These are phyloP conservation scores for Arthonia radiata DNA, from an alignment of 495 filamentous ascomycete species.

Conservation along the genomic window DNA sequence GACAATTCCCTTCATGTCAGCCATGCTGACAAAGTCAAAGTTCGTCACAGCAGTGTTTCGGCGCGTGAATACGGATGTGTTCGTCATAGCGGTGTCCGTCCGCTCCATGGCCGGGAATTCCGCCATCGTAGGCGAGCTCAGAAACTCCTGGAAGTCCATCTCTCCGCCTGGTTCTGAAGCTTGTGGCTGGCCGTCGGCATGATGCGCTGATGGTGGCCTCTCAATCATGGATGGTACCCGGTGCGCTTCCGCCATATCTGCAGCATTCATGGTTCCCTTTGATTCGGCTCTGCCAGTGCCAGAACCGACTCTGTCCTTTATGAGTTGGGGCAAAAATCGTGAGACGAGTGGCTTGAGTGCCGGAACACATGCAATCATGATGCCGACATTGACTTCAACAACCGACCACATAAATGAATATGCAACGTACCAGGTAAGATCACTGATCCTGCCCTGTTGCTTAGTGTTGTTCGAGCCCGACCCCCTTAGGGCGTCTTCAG, in stretches of 20 bases:
- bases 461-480: constrained; percentile 11
- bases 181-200: background rate
- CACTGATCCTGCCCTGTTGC: constrained; percentile 9
- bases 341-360: constrained; percentile 69
- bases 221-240: constrained; percentile 5
- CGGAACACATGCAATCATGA: constrained; percentile 71
- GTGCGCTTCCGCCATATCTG: constrained; percentile 4
- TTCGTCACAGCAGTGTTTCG: constrained; percentile 18
- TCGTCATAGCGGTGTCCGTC: constrained; percentile 9
- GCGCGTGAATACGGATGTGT: constrained; percentile 8
- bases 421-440: constrained; percentile 53
- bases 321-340: constrained; percentile 45
- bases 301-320: constrained; percentile 12
- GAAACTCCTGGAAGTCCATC: constrained; percentile 31
- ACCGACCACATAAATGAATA: constrained; percentile 81
- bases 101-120: constrained; percentile 6
- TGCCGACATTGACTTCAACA: constrained; percentile 71
- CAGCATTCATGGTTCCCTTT: constrained; percentile 1
- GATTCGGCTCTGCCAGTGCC: constrained; percentile 7
- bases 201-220: background rate
- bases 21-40: constrained; percentile 73
- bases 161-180: constrained; percentile 10
- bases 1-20: constrained; percentile 47
- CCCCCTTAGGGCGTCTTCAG: constrained; percentile 8
- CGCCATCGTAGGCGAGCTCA: constrained; percentile 27